These are phyloP conservation scores for Plasmodium ovale DNA, from an alignment of 169 alveolate species.

Conservation along the genomic window DNA sequence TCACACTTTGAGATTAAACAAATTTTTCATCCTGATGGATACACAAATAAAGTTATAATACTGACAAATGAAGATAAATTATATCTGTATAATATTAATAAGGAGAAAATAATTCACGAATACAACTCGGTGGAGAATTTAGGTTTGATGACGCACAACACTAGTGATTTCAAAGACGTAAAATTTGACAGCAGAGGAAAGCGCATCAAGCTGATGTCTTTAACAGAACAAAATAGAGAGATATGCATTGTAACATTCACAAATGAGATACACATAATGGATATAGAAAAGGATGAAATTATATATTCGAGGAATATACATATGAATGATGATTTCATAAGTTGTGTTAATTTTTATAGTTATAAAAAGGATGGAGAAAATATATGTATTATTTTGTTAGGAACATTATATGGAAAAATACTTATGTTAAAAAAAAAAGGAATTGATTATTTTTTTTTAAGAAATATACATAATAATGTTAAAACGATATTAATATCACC, in stretches of 20 bases:
- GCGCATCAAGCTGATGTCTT: conserved; percentile 13
- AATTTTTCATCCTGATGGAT: conserved; percentile 80
- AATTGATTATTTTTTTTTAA: conserved; percentile 38
- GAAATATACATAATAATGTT: conserved; percentile 52
- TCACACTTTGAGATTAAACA: conserved; percentile 64
- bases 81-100: conserved; percentile 78
- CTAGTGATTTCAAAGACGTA: too few species aligned
- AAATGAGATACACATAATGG: conserved; percentile 72
- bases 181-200: conserved; percentile 43
- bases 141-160: too few species aligned
- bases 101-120: conserved; percentile 78
- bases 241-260: conserved; percentile 25
- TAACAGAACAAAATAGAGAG: conserved; percentile 31
- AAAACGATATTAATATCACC: conserved; percentile 58
- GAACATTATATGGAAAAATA: conserved; percentile 46
- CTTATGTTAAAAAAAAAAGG: conserved; percentile 44
- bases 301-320: conserved; percentile 80
- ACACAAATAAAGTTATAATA: conserved; percentile 80
- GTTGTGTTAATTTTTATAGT: conserved; percentile 36
- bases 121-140: conserved; percentile 64
- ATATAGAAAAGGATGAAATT: conserved; percentile 76
- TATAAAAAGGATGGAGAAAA: conserved; percentile 31
- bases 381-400: conserved; percentile 11
- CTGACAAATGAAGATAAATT: conserved; percentile 76
- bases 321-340: conserved; percentile 64